A percentile compares a stretch with the other conserved stretches of the same genome.
These are phyloP conservation scores for Styphnolobium japonicum DNA, from an alignment of 306 rosid genomes.

Conservation along the genomic window DNA sequence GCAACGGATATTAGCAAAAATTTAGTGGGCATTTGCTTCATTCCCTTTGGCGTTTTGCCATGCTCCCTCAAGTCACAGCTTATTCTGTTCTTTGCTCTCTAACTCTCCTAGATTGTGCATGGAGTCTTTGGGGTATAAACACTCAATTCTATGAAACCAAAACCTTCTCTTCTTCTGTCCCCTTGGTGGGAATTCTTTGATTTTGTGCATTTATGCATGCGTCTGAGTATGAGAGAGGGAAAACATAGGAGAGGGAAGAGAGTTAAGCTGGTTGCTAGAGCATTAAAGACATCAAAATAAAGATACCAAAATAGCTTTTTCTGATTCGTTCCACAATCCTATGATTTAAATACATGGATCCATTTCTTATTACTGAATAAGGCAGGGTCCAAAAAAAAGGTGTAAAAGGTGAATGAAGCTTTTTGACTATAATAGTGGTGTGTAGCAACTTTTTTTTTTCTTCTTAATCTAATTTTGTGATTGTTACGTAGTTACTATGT, in stretches of 20 bases:
- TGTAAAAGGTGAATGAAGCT: slow-evolving; percentile 40
- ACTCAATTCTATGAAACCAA: slow-evolving; percentile 30
- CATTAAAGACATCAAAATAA: slow-evolving; percentile 37
- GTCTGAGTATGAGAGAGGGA: not conserved
- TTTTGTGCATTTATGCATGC: slow-evolving; percentile 11
- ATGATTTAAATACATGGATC: slow-evolving; percentile 40
- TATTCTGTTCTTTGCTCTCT: slow-evolving; percentile 5
- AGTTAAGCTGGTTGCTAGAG: slow-evolving; percentile 3
- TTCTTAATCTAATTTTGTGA: slow-evolving; percentile 31
- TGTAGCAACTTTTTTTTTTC: slow-evolving; percentile 39
- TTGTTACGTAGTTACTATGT: slow-evolving; percentile 36
- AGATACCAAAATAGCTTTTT: slow-evolving; percentile 38
- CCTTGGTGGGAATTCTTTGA: slow-evolving; percentile 21
- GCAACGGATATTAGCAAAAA: not conserved
- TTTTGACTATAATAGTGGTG: slow-evolving; percentile 55
- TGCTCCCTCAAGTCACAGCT: slow-evolving; percentile 31
- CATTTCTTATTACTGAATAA: slow-evolving; percentile 21
- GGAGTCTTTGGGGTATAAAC: not conserved
- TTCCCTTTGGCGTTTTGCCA: slow-evolving; percentile 51
- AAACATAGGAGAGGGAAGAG: not conserved
- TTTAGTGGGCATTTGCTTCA: slow-evolving; percentile 25
- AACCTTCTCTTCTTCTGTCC: not conserved
- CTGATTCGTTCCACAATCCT: slow-evolving; percentile 49
- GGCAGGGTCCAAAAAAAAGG: slow-evolving; percentile 36
- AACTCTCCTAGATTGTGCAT: not conserved